phyloP scores from a whole-genome alignment of 768 basidiomycete species.

The Xanthoconium purpureum region DNA sequence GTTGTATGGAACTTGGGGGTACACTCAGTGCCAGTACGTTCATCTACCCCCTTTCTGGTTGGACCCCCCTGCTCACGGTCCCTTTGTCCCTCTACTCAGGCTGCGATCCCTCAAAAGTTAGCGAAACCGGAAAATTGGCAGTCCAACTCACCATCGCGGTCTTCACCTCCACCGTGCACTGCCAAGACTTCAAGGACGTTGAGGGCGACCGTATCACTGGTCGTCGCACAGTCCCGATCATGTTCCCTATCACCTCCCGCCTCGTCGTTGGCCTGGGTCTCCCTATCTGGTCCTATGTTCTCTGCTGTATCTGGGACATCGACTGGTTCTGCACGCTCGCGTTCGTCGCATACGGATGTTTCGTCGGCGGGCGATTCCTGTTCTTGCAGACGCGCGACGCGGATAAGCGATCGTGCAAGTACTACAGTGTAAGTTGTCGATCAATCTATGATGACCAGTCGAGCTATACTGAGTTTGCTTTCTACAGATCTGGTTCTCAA shows the following conservation, averaged over 20 bases:
- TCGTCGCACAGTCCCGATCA: constrained; percentile 43
- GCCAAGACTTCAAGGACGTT: constrained; percentile 47
- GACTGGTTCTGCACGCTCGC: constrained; percentile 21
- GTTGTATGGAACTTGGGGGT: constrained; percentile 34
- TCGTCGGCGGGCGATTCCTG: constrained; percentile 36
- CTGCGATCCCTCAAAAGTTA: constrained; percentile 22
- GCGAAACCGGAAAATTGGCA: constrained; percentile 30
- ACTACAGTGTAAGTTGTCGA: constrained; percentile 34
- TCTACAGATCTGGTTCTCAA: constrained; percentile 33
- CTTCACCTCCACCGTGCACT: constrained; percentile 45
- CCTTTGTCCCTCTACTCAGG: constrained; percentile 8
- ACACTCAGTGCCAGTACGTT: constrained; percentile 37
- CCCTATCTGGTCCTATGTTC: constrained; percentile 36
- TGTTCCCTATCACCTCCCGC: constrained; percentile 38
- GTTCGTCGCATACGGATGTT: constrained; percentile 33
- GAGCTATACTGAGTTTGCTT: not conserved
- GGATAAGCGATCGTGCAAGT: constrained; percentile 37
- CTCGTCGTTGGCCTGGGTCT: constrained; percentile 34
- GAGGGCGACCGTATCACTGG: constrained; percentile 41
- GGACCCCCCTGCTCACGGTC: not conserved
- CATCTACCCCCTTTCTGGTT: not conserved
- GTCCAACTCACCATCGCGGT: constrained; percentile 37
- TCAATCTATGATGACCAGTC: no score
- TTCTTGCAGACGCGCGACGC: constrained; percentile 24
- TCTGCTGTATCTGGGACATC: constrained; percentile 37